Conservation (phyloP, 495 filamentous ascomycete genomes). For the Geopyxis carbonaria region DNA sequence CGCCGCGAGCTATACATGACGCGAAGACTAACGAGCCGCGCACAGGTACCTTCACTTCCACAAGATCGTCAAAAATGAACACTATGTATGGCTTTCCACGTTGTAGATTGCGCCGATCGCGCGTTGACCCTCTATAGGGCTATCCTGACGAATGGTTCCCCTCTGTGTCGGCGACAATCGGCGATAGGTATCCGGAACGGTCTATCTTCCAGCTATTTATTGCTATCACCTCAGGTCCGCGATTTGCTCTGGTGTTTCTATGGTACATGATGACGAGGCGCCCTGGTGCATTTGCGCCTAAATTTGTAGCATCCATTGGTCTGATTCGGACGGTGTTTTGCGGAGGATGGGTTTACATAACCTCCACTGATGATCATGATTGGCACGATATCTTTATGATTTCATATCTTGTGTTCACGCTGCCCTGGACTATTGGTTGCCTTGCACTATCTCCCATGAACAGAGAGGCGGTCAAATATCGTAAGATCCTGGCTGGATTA, state of each 20-base stretch:
- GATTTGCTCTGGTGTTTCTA: constrained; percentile 77
- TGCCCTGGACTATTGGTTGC: constrained; percentile 91
- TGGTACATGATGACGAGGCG: constrained; percentile 81
- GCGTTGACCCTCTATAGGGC: constrained; percentile 31
- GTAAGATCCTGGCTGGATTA: constrained; percentile 62
- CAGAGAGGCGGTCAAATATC: constrained; percentile 63
- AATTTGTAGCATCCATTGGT: constrained; percentile 63
- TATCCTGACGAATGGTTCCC: constrained; percentile 99
- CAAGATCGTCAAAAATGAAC: constrained; percentile 96
- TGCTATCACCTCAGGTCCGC: constrained; percentile 82
- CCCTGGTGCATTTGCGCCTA: constrained; percentile 56
- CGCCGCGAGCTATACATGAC: not conserved
- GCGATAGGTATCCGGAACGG: constrained; percentile 90
- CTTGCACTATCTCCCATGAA: constrained; percentile 79
- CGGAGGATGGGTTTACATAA: constrained; percentile 97
- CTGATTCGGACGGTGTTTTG: constrained; percentile 83
- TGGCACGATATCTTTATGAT: constrained; percentile 99
- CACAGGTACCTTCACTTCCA: constrained; percentile 58
- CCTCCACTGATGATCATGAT: constrained; percentile 92
- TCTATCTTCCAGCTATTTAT: constrained; percentile 96
- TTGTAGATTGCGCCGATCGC: not conserved
- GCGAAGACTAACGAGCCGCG: constrained; percentile 1
- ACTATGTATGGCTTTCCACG: constrained; percentile 43
- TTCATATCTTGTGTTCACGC: constrained; percentile 80
- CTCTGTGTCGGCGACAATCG: constrained; percentile 96